Base-by-base conservation (phyloP, 78 protist genomes). In the Creolimax fragrantissima region DNA sequence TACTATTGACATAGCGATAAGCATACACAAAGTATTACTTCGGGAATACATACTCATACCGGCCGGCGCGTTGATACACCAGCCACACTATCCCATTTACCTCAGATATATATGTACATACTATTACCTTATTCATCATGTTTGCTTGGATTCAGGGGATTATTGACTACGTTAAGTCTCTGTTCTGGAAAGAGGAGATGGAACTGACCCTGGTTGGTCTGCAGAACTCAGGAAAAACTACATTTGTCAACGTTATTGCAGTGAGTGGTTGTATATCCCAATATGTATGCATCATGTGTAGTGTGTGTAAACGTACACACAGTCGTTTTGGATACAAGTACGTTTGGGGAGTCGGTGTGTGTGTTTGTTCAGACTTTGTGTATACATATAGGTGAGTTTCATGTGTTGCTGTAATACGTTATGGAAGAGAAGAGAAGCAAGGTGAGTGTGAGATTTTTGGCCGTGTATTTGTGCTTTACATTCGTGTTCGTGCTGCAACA, bases 161-260 rank as follows among this genome's bases (percentile, higher is more conserved):
- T 5, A 37, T 94, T n/a, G 94, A 96, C 81, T 96, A 93, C 93
- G 90, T 96, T 85, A 81, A 83, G 66, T 88, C 94, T 45, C 88
- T 96, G 35, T 96, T 96, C 91, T 96, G 96, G 96, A 95, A 96
- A 89, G 98, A 97, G 91, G 99, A 98, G 94, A 96, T 98, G 98
- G 99, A 98, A 89, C 92, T 98, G 43, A 96, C 99, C 5, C 89
- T 98, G 24, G 99, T 98, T 36, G 99, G 99, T 35, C 90, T 98
- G 11, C 99, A 98, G 88, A 95, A 94, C 43, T 93, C 98, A 37
- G 99, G 99, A 32, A 98, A 98, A 85, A 96, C 99, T 0, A 98
- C 99, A 3, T 94, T 98, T n/a, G 97, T 98, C 32, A 94, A 98
- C 81, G 97, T 96, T n/a, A 83, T 97, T 7, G 94, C 98, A 6